phyloP scores from a whole-genome alignment of 495 filamentous ascomycete species.

The Podospora appendiculata region DNA sequence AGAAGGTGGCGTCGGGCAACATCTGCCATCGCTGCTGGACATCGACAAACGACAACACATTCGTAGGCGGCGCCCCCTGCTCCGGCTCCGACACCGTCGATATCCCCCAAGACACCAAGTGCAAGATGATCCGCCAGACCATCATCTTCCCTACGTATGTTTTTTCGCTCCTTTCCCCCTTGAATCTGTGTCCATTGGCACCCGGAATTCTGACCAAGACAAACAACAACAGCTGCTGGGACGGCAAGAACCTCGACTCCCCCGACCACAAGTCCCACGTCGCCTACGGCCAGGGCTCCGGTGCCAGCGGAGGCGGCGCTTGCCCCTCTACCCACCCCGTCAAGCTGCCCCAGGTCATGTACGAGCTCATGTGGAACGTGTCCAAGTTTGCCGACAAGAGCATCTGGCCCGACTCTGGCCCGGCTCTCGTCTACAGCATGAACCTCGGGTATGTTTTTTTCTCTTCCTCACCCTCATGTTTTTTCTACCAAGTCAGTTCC shows the following conservation, averaged over 20 bases:
- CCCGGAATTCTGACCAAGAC: conserved; percentile 4
- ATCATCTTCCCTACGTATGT: conserved; percentile 52
- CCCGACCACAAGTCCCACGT: conserved; percentile 58
- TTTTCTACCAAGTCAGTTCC: too few relatives aligned
- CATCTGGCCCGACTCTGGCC: conserved; percentile 51
- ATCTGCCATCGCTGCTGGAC: conserved; percentile 52
- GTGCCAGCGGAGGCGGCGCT: conserved; percentile 43
- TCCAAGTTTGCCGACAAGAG: conserved; percentile 43
- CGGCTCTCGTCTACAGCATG: conserved; percentile 44
- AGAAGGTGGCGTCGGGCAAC: conserved; percentile 41
- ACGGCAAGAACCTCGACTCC: conserved; percentile 49
- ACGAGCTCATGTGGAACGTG: conserved; percentile 61
- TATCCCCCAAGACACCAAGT: conserved; percentile 42
- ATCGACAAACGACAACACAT: conserved; percentile 35
- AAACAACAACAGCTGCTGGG: conserved; percentile 35
- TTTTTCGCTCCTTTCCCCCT: background rate
- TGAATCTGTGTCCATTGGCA: background rate
- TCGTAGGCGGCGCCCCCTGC: conserved; percentile 40
- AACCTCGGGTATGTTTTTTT: conserved; percentile 37
- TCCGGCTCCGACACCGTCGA: conserved; percentile 44
- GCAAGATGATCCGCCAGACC: conserved; percentile 52
- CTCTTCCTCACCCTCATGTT: background rate
- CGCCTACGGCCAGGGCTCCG: conserved; percentile 43
- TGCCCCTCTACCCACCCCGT: conserved; percentile 57
- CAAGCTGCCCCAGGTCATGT: conserved; percentile 60